A percentile compares a stretch with the other conserved stretches of the same genome.
phyloP scores from a whole-genome alignment of 345 rosid species.

The Raphanus sativus region DNA sequence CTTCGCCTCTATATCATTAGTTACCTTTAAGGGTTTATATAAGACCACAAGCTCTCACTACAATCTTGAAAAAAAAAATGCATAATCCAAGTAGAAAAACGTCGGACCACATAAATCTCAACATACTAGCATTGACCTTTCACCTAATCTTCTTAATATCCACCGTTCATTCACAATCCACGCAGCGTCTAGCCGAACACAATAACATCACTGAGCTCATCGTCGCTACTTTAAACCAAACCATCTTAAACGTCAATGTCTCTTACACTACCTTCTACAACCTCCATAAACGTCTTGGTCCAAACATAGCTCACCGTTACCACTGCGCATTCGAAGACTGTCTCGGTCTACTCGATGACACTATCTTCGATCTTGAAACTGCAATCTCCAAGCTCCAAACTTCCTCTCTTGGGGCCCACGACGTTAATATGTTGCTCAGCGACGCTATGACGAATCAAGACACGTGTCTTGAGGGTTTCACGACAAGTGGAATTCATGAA shows the following conservation, averaged over 20 bases:
- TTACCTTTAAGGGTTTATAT: not conserved
- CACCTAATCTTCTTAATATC: not conserved
- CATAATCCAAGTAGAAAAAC: not conserved
- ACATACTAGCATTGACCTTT: not conserved
- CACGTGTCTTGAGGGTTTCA: slow-evolving; percentile 89
- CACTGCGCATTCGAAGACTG: slow-evolving; percentile 61
- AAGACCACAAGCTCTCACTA: slow-evolving; percentile 2
- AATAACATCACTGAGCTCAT: slow-evolving; percentile 46
- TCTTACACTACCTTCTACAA: slow-evolving; percentile 50
- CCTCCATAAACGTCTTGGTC: slow-evolving; percentile 24
- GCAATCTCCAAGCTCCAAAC: slow-evolving; percentile 48
- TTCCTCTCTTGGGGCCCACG: not conserved
- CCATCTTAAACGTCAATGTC: slow-evolving; percentile 46
- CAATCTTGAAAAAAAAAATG: slow-evolving; percentile 5
- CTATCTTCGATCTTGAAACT: slow-evolving; percentile 46
- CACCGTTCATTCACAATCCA: slow-evolving; percentile 17
- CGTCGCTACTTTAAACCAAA: slow-evolving; percentile 51
- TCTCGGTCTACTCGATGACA: slow-evolving; percentile 56
- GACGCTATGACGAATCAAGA: slow-evolving; percentile 83
- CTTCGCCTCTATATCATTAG: not conserved
- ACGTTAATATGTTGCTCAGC: slow-evolving; percentile 60
- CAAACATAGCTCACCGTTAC: slow-evolving; percentile 38
- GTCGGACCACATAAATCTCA: slow-evolving; percentile 5
- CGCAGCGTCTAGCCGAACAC: slow-evolving; percentile 13
- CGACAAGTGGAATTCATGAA: slow-evolving; percentile 11